Base-by-base conservation (phyloP, 768 basidiomycete genomes). In the Boletus barrowsii region DNA sequence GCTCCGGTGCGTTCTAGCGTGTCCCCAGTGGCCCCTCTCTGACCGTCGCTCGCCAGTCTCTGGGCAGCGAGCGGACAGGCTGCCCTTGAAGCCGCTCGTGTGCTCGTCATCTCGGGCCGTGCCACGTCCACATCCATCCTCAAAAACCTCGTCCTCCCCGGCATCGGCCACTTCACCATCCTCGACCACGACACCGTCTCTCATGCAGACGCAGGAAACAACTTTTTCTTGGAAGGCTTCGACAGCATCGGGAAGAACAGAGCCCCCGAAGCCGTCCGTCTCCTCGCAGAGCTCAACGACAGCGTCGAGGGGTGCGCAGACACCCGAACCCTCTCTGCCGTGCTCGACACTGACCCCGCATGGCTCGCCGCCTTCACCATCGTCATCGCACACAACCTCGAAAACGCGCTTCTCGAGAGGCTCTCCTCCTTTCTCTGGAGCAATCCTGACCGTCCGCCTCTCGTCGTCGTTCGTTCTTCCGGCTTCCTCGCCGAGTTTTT, bases 91-190 rank as follows among this genome's bases (percentile, higher is more conserved):
- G 78, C 84, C 3, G 80, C 93, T 13, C 82, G 87, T 44, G 77
- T 98, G 41, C 80, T 98, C 30, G 83, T 97, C 60, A 71, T 98
- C 54, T 87, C 86, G 39, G 87, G 77, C 0, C 84, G 86, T 22
- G 92, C 93, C 0, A 92, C 94, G 2, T 86, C 90, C 3, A 91
- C 93, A 32, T 87, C 91, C 45, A 83, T 91, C 60, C 79, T 99
- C 52, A 98, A 99, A 79, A 98, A 98, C 67, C 86, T 98, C 56
- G 93, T 98, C 37, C 83, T 98, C 9, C 97, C 97, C 3, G 96
- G 96, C 9, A 84, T 98, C 59, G 93, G 95, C n/a, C 84, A 90
- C 66, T 98, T 97, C 69, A 96, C 95, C 45, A 83, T 98, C 68
- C 82, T 97, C 55, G 93, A 95, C 65, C 72, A 80, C 22, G 67